Evolutionary conservation across 2,329 filamentous ascomycete species (phyloP).

Genomic region (Ceratocystiopsis minuta): DNA sequence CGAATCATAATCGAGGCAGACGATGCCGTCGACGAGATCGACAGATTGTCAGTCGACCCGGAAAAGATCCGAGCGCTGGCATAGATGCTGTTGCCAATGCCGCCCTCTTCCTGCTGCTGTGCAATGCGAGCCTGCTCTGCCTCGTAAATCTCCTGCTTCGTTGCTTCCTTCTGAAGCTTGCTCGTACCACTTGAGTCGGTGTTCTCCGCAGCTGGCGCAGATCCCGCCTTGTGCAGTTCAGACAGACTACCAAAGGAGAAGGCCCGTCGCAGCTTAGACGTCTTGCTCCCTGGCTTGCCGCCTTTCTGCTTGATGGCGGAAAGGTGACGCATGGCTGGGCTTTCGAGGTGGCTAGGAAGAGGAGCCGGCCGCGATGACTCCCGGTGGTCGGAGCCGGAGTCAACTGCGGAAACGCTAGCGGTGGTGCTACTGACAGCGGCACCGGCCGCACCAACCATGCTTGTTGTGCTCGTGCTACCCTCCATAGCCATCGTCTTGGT

Average conservation of each 20-base stretch:
- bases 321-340: constrained; percentile 67
- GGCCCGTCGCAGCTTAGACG: constrained; percentile 67
- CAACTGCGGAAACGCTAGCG: not conserved
- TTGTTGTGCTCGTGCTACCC: no score
- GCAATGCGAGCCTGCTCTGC: constrained; percentile 85
- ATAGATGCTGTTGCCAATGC: constrained; percentile 87
- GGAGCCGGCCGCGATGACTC: constrained; percentile 1
- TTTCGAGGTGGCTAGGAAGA: constrained; percentile 25
- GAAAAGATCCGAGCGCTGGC: constrained; percentile 70
- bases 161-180: constrained; percentile 49
- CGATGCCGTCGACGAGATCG: constrained; percentile 75
- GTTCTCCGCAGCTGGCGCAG: constrained; percentile 42
- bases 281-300: constrained; percentile 62
- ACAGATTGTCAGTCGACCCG: constrained; percentile 86
- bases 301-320: constrained; percentile 77
- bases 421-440: not conserved
- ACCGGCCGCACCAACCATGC: no score
- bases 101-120: constrained; percentile 77
- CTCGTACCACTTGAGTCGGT: constrained; percentile 20
- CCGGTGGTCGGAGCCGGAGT: no score
- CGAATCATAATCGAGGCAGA: constrained; percentile 87
- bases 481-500: no score
- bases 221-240: constrained; percentile 51
- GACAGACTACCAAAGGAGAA: constrained; percentile 95
- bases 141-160: constrained; percentile 48